Conservation (phyloP, 1,284 basidiomycete genomes). For the Cryptococcus deneoformans region DNA sequence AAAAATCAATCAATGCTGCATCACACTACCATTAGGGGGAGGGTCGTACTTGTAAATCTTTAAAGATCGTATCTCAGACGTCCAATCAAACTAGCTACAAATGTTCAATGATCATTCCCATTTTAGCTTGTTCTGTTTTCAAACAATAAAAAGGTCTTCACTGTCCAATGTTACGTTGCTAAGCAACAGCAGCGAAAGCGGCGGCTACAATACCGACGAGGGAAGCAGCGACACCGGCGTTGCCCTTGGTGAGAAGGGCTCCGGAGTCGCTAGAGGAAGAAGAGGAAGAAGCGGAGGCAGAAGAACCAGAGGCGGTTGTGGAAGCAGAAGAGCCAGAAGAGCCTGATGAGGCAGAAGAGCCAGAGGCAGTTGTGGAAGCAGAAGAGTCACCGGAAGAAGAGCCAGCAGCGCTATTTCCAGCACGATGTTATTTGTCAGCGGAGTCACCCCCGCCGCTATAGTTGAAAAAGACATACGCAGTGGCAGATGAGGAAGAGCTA, state of each 20-base stretch:
- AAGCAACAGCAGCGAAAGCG: slow-evolving; percentile 10
- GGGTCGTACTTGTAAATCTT: too few species aligned
- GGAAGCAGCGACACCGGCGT: slow-evolving; percentile 9
- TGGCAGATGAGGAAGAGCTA: slow-evolving; percentile 6
- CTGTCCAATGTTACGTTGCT: not conserved
- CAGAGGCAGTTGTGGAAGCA: slow-evolving; percentile 1
- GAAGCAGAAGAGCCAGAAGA: slow-evolving; percentile 4
- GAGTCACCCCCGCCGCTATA: not conserved
- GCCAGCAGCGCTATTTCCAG: not conserved
- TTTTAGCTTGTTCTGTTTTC: too few species aligned
- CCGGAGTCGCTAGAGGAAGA: slow-evolving; percentile 1
- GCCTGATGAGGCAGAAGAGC: slow-evolving; percentile 3
- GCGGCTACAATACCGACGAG: slow-evolving; percentile 15
- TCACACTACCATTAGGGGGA: too few species aligned
- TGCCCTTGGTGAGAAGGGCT: slow-evolving; percentile 9
- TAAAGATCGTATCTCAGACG: too few species aligned
- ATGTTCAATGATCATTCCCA: too few species aligned
- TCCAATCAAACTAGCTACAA: too few species aligned
- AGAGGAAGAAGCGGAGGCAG: slow-evolving; percentile 3
- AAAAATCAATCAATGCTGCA: too few species aligned
- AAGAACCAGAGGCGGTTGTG: not conserved
- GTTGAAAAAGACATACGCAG: slow-evolving; percentile 11
- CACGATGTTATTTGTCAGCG: not conserved
- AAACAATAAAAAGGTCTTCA: not conserved
- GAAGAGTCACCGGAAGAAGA: slow-evolving; percentile 3